Conservation (phyloP, 129 eudicot species). For the Tanacetum coccineum region DNA sequence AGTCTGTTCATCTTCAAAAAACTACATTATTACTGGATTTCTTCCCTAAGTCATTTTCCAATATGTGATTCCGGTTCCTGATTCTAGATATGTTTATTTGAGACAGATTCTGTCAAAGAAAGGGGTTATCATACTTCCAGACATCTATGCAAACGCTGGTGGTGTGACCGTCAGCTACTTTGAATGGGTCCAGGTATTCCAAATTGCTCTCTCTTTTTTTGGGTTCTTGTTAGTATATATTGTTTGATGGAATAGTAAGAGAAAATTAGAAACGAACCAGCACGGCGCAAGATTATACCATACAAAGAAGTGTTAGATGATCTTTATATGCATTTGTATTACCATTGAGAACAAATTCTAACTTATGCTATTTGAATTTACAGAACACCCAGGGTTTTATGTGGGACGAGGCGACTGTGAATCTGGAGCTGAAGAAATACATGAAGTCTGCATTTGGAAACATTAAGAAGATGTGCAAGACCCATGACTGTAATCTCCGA, state of each 20-base stretch:
- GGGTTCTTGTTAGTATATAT: neutral
- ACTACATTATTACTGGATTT: neutral
- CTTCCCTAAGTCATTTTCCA: neutral
- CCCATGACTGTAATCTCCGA: conserved; percentile 70
- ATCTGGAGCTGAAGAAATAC: conserved; percentile 50
- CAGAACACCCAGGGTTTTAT: conserved; percentile 70
- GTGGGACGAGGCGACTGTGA: conserved; percentile 78
- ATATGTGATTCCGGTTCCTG: neutral
- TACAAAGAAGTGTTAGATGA: neutral
- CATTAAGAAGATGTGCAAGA: conserved; percentile 55
- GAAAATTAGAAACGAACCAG: neutral
- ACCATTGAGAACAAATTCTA: neutral
- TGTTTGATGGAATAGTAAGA: neutral
- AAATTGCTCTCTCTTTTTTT: neutral
- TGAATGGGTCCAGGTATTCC: conserved; percentile 84
- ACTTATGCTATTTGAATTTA: conserved; percentile 17
- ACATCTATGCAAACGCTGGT: conserved; percentile 81
- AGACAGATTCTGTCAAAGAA: conserved; percentile 66
- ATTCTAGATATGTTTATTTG: neutral
- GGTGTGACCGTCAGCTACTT: conserved; percentile 87
- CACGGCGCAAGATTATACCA: neutral
- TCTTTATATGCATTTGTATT: neutral
- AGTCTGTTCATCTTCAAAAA: neutral
- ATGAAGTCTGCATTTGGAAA: conserved; percentile 58
- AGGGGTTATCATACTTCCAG: conserved; percentile 74